Evolutionary conservation across 495 filamentous ascomycete species (phyloP).

Genomic region (Usnea hakonensis): DNA sequence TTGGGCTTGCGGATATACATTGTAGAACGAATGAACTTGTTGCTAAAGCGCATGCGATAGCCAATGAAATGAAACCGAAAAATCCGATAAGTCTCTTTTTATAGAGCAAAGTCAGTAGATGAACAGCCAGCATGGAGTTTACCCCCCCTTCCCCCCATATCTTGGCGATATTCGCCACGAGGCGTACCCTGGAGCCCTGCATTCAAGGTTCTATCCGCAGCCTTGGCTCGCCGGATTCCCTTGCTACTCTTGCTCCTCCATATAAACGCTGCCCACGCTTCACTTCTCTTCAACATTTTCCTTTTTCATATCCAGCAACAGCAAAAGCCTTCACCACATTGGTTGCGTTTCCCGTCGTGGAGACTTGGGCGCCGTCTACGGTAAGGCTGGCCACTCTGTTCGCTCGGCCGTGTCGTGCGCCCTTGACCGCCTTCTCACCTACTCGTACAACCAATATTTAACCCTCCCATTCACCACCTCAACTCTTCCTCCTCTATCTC

Average conservation of each 20-base stretch:
- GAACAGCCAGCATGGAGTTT: too few relatives aligned
- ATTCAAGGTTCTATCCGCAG: slow-evolving; percentile 4
- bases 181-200: background rate
- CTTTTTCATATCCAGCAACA: background rate
- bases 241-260: background rate
- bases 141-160: too few relatives aligned
- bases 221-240: background rate
- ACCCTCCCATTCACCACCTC: background rate
- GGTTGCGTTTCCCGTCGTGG: background rate
- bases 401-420: background rate
- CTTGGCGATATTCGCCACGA: background rate
- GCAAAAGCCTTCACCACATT: background rate
- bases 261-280: background rate
- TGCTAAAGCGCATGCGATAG: background rate
- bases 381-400: background rate
- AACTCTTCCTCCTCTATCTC: background rate
- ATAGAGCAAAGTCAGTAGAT: too few relatives aligned
- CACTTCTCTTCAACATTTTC: background rate
- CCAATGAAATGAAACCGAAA: background rate
- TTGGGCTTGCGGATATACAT: background rate
- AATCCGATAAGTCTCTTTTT: background rate
- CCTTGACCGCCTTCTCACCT: background rate
- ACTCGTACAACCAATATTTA: background rate
- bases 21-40: too few relatives aligned
- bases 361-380: background rate